Evolutionary conservation across 371 early-diverging fungal species (phyloP).

Genomic region (Massospora cicadina): DNA sequence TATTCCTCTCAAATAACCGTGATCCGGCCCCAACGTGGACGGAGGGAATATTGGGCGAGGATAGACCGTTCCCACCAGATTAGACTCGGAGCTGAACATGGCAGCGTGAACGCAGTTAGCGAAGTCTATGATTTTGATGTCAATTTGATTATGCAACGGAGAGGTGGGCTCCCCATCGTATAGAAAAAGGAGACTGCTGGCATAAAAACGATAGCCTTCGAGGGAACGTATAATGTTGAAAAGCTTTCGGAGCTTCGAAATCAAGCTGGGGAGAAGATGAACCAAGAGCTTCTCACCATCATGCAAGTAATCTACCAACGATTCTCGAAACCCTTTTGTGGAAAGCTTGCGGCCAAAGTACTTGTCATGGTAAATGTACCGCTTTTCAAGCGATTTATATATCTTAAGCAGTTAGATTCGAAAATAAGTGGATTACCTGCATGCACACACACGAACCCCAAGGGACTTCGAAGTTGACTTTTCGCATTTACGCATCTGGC

Average conservation of each 20-base stretch:
- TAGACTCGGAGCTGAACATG: background rate
- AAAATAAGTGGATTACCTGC: constrained; percentile 43
- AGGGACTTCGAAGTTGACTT: constrained; percentile 71
- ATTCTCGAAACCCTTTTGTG: constrained; percentile 44
- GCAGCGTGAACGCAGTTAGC: constrained; percentile 47
- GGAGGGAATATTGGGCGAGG: constrained; percentile 9
- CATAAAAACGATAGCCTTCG: constrained; percentile 73
- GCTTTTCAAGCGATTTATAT: constrained; percentile 44
- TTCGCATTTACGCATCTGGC: constrained; percentile 79
- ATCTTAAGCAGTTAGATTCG: constrained; percentile 26
- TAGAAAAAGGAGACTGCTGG: constrained; percentile 62
- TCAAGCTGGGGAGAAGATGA: constrained; percentile 52
- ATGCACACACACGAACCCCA: constrained; percentile 89
- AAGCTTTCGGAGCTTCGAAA: constrained; percentile 46
- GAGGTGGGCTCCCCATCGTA: constrained; percentile 43
- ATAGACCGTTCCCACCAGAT: background rate
- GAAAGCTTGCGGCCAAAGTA: constrained; percentile 79
- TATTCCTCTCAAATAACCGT: constrained; percentile 12
- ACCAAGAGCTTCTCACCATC: constrained; percentile 46
- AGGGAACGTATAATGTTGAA: constrained; percentile 46
- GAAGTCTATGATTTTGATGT: constrained; percentile 86
- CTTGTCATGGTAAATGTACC: constrained; percentile 70
- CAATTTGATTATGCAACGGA: constrained; percentile 23
- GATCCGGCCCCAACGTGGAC: constrained; percentile 9
- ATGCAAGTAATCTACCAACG: constrained; percentile 56